Evolutionary conservation across 768 basidiomycete genomes (phyloP), one percentile per base, ranked within the genome.

Genomic region (Harrya chromipes): DNA sequence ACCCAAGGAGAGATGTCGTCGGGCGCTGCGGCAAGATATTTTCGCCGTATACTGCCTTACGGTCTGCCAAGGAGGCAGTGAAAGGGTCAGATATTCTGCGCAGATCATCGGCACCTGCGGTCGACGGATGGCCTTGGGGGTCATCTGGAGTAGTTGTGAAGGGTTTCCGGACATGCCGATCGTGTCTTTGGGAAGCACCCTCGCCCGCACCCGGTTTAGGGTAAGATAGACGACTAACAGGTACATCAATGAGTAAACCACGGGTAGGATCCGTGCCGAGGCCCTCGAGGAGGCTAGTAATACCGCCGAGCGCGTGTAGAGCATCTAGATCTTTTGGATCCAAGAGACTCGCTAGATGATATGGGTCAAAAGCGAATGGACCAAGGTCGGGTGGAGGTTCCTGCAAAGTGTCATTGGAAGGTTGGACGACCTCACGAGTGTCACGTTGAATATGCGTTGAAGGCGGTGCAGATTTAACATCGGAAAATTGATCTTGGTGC

Each of bases 251-350:
- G 26, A 41, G 29, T 5, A 78, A 66, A 13, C 88, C 87, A 21
- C 54, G 70, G 4, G 75, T 71, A 3, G 66, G 58, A 54, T 87
- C 70, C 0, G 90, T 85, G 12, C 90, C 90, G 8, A 98, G 79
- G 6, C 90, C 87, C 2, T 71, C 69, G 12, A 95, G 69, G 12
- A 98, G 63, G 8, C 77, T 81, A 0, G 73, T 57, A 8, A 78
- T 72, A 36, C 97, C 97, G 17, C 93, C 94, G 31, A 95, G 74
- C 11, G 67, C 68, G 16, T 72, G 72, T 27, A 99, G 77, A 13
- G 75, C 64, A 3, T 84, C 77, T 11, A 94, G 55, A 54, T 74
- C 85, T 70, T 97, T 97, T 9, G 94, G 93, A 64, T 98, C 94
- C 33, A 98, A 82, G 46, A 97, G 79, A 52, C 82, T 80, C 1